Evolutionary conservation across 495 filamentous ascomycete species (phyloP), one percentile per base, ranked within the genome.

Genomic region (Hapsidospora chrysogenum): DNA sequence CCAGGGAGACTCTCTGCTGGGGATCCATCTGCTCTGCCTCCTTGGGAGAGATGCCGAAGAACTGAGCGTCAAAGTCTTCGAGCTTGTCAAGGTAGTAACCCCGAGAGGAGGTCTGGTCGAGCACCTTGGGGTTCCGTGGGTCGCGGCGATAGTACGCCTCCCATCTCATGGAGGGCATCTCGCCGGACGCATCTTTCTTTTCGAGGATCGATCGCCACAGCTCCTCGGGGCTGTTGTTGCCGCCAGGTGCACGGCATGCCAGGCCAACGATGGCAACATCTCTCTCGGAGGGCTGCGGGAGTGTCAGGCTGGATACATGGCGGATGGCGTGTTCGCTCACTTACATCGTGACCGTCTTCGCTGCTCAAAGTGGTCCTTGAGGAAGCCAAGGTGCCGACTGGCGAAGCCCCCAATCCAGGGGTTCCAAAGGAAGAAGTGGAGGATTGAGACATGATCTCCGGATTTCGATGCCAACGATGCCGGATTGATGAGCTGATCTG

Each of bases 21-120:
- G 56, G 56, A 38, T 58, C 56, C 18, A 53, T 32, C 7, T 42
- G 44, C 21, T 41, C 44, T 8, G 53, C 53, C 31, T 57, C 53
- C 21, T 45, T 46, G 4, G 49, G 52, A 2, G 49, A 49, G 28
- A 57, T 45, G 10, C 44, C 42, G 39, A 54, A 54, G 44, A 45
- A 42, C 9, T 28, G 26, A 6, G 44, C n/a, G 32, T 61, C 60
- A 37, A 62, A 62, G 33, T 44, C 36, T 19, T 51, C 50, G 2
- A 60, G 11, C 27, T 47, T 28, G 11, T 51, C 40, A 0, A 58
- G 6, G 35, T 61, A 64, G 35, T 63, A 60, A 3, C 56, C 54
- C 0, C 29, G 17, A 1, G 9, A 22, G 9, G 47, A 49, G 2
- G 44, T 47, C 27, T 52, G 35, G 25, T 42, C 32, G 4, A 57